Evolutionary conservation across 2,329 filamentous ascomycete genomes (phyloP).

Genomic region (Trichophyton verrucosum): DNA sequence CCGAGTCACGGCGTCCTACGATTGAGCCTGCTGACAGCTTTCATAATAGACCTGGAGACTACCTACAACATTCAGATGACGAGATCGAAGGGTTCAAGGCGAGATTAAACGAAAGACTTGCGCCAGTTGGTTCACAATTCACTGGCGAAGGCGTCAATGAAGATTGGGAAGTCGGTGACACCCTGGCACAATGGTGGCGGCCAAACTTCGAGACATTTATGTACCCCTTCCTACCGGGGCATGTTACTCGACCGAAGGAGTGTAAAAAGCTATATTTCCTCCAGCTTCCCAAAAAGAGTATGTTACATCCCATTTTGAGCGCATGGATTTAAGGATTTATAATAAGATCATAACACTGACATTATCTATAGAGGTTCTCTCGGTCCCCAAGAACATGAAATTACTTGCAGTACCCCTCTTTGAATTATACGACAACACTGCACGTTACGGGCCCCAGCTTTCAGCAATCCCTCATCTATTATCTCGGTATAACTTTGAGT

Average conservation of each 20-base stretch:
- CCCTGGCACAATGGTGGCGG: constrained; percentile 94
- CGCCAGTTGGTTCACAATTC: constrained; percentile 72
- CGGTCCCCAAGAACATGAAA: constrained; percentile 99
- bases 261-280: constrained; percentile 99
- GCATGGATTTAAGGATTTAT: not conserved
- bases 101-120: constrained; percentile 81
- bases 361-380: constrained; percentile 60
- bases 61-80: constrained; percentile 72
- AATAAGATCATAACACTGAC: not conserved
- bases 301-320: constrained; percentile 22
- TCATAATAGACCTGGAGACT: constrained; percentile 63
- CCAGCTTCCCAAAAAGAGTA: constrained; percentile 82
- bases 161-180: constrained; percentile 91
- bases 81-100: constrained; percentile 92
- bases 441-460: constrained; percentile 85
- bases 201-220: constrained; percentile 99
- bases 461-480: constrained; percentile 92
- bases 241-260: constrained; percentile 93
- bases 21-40: not conserved
- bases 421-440: constrained; percentile 95
- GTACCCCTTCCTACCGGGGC: constrained; percentile 95
- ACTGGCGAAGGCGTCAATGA: constrained; percentile 77
- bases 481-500: constrained; percentile 94
- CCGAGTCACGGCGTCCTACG: too few species aligned
- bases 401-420: constrained; percentile 91